phyloP scores from a whole-genome alignment of 2,329 filamentous ascomycete species.

The Aschersonia sp. region DNA sequence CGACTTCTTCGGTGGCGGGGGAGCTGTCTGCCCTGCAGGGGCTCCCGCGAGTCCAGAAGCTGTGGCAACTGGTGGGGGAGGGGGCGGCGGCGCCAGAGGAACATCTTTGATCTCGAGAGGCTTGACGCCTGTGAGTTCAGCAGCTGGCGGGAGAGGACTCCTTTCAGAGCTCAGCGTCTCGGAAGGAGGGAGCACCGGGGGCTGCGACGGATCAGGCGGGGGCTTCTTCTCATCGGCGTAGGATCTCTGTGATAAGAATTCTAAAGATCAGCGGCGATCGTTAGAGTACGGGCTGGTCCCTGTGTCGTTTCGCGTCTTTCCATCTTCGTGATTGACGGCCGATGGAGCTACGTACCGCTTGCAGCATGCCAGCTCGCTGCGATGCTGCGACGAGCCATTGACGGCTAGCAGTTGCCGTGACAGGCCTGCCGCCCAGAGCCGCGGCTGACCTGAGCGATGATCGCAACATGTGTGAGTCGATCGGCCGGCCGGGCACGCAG shows the following conservation, averaged over 20 bases:
- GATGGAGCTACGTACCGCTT: slow-evolving; percentile 14
- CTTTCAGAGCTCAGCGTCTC: slow-evolving; percentile 35
- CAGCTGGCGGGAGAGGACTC: slow-evolving; percentile 22
- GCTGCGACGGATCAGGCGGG: slow-evolving; percentile 30
- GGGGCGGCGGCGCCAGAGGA: slow-evolving; percentile 14
- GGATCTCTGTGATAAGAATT: slow-evolving; percentile 28
- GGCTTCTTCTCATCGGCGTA: slow-evolving; percentile 41
- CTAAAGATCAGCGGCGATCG: no score
- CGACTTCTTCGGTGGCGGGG: slow-evolving; percentile 42
- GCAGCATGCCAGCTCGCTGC: slow-evolving; percentile 16
- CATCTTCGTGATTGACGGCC: background rate
- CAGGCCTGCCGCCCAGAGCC: slow-evolving; percentile 39
- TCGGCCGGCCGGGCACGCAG: slow-evolving; percentile 14
- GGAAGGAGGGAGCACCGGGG: slow-evolving; percentile 36
- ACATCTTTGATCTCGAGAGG: slow-evolving; percentile 12
- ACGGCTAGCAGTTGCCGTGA: slow-evolving; percentile 35
- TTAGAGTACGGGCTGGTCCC: no score
- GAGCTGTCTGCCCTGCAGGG: slow-evolving; percentile 11
- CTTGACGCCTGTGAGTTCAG: slow-evolving; percentile 13
- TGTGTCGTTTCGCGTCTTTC: no score
- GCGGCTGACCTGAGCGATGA: slow-evolving; percentile 51
- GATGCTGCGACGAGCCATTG: slow-evolving; percentile 38
- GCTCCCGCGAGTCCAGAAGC: background rate
- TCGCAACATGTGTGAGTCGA: slow-evolving; percentile 51
- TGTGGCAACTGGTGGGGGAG: background rate